Conservation (phyloP, 768 basidiomycete genomes). For the Chlorophyllum brunneum region DNA sequence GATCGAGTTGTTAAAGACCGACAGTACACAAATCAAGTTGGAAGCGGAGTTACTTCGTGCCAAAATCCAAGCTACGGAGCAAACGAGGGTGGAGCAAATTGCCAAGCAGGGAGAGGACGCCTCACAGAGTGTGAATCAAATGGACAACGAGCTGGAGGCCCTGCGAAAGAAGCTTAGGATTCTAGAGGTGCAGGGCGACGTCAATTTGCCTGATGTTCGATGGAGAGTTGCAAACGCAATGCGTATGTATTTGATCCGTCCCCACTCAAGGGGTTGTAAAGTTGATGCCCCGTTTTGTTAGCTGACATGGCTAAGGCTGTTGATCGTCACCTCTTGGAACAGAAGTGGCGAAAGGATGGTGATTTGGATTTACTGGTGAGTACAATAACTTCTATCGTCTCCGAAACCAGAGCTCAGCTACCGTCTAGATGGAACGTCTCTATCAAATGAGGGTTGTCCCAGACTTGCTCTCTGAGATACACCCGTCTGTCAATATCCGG, state of each 20-base stretch:
- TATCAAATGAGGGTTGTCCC: conserved; percentile 91
- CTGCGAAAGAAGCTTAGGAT: conserved; percentile 50
- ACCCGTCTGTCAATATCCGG: conserved; percentile 72
- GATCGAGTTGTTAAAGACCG: conserved; percentile 59
- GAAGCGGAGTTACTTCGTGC: conserved; percentile 39
- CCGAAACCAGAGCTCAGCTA: not conserved
- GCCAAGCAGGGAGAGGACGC: conserved; percentile 23
- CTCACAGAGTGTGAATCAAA: conserved; percentile 23
- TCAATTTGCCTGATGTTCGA: conserved; percentile 81
- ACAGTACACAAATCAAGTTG: conserved; percentile 47
- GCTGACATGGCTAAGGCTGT: conserved; percentile 66
- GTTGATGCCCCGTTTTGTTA: conserved; percentile 21
- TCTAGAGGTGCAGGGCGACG: conserved; percentile 73
- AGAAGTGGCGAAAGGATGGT: conserved; percentile 83
- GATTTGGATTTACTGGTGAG: conserved; percentile 78
- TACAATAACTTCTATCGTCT: conserved; percentile 12
- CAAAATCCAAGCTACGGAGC: conserved; percentile 23
- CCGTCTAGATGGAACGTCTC: conserved; percentile 81
- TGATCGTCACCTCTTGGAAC: conserved; percentile 78
- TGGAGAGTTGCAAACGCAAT: conserved; percentile 78
- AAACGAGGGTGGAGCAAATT: conserved; percentile 19
- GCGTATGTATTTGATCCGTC: conserved; percentile 44
- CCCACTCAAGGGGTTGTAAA: not conserved
- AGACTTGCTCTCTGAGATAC: conserved; percentile 71
- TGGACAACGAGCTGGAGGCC: conserved; percentile 36